phyloP scores from a whole-genome alignment of 2,329 filamentous ascomycete genomes.

The Scytalidium sp. region DNA sequence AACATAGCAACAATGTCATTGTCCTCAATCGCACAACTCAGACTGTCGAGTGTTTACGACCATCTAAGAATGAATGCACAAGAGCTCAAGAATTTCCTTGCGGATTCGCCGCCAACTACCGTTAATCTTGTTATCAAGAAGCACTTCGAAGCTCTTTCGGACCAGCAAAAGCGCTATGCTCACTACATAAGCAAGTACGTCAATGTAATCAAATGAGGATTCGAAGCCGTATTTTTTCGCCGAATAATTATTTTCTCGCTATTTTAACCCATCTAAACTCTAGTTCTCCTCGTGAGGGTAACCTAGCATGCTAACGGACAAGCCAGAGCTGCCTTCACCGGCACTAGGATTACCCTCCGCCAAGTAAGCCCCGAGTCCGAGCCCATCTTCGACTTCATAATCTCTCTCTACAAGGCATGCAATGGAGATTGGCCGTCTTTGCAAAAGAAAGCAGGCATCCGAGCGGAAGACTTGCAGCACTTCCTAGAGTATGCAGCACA shows the following conservation, averaged over 20 bases:
- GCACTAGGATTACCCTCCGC: slow-evolving; percentile 73
- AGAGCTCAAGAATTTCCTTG: slow-evolving; percentile 74
- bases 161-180: slow-evolving; percentile 84
- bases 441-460: slow-evolving; percentile 61
- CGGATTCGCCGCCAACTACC: slow-evolving; percentile 85
- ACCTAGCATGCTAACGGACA: neutral
- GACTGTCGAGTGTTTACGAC: neutral
- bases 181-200: slow-evolving; percentile 80
- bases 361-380: slow-evolving; percentile 82
- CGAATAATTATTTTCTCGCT: slow-evolving; percentile 3
- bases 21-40: neutral
- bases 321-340: slow-evolving; percentile 69
- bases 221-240: too few species aligned
- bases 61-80: slow-evolving; percentile 49
- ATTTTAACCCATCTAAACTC: slow-evolving; percentile 1
- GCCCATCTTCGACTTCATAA: slow-evolving; percentile 76
- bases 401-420: slow-evolving; percentile 64
- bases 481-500: slow-evolving; percentile 77
- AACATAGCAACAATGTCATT: neutral
- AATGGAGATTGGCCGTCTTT: slow-evolving; percentile 70
- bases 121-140: slow-evolving; percentile 88
- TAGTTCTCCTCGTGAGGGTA: neutral
- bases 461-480: slow-evolving; percentile 58
- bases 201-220: too few species aligned
- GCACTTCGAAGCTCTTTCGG: slow-evolving; percentile 77